A percentile compares a stretch with the other conserved stretches of the same genome.
phyloP scores from a whole-genome alignment of 225 moss, liverwort and hornwort species.

The Sphagnum tenellum region DNA sequence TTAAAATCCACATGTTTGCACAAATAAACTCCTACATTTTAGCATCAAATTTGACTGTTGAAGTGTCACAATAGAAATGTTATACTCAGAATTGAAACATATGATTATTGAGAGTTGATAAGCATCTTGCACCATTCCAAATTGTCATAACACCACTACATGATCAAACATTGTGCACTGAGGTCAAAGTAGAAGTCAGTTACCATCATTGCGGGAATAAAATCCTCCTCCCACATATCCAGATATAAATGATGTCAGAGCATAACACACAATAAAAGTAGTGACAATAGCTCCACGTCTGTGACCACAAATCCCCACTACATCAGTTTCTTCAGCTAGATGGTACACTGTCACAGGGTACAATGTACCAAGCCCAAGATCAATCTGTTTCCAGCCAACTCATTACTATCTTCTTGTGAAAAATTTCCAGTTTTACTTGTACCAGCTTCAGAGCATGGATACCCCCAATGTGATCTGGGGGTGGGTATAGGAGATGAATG shows the following conservation, averaged over 20 bases:
- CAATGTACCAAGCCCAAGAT: not conserved
- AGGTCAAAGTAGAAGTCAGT: not conserved
- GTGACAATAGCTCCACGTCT: slow-evolving; percentile 99
- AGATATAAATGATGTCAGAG: slow-evolving; percentile 94
- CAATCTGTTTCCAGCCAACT: too few species aligned
- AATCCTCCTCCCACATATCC: slow-evolving; percentile 99
- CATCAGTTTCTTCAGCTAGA: too few species aligned
- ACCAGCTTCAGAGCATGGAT: not conserved
- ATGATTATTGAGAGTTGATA: too few species aligned
- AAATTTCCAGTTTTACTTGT: not conserved
- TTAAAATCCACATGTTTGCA: too few species aligned
- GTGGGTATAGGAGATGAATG: slow-evolving; percentile 3
- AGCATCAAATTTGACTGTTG: too few species aligned
- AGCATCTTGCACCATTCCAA: too few species aligned
- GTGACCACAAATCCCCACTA: slow-evolving; percentile 1
- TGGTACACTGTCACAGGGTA: too few species aligned
- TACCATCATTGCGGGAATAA: slow-evolving; percentile 94
- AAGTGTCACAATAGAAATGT: too few species aligned
- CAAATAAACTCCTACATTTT: too few species aligned
- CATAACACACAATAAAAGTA: slow-evolving; percentile 95
- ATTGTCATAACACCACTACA: too few species aligned
- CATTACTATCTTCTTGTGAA: not conserved
- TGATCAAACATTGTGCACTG: too few species aligned
- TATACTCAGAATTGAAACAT: too few species aligned
- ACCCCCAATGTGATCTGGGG: not conserved